Base-by-base conservation (phyloP, 2,329 filamentous ascomycete species). In the Neofusicoccum umdonicola region DNA sequence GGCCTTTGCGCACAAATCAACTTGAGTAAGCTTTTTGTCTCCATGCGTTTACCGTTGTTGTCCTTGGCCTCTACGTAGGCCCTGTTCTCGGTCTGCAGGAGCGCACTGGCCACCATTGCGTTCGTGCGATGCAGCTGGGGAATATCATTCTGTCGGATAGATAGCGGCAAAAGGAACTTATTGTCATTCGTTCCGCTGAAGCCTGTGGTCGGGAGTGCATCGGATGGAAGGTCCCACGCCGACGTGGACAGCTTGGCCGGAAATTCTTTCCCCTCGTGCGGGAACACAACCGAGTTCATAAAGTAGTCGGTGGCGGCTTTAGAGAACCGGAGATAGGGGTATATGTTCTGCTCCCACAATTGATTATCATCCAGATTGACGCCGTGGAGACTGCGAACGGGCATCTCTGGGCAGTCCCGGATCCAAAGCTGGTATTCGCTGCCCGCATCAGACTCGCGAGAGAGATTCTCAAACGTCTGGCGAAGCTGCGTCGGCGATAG, bases 111-210 rank as follows among this genome's bases (percentile, higher is more conserved):
- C 0, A 92, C 89, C 4, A 87, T 71, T 0, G 89, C 89, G 68
- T 91, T 91, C 0, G 89, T 93, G 58, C 90, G 86, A 1, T 76
- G 76, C 42, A 90, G 85, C 0, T 77, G 74, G 0, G 74, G 69
- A 0, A 88, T 77, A 39, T 91, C 85, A 0, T 84, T 74, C 35
- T 90, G 87, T 0, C 76, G 69, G 0, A 91, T 80, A 0, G 69
- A 76, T 0, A 88, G 69, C 0, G 89, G 88, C 0, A 92, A 77
- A 0, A 88, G 70, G n/a, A 81, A 77, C 11, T 81, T 74, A 0
- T 84, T 86, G 67, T 92, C 89, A 27, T 87, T 88, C 0, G 89
- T 92, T 0, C 89, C 89, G 63, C 87, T 90, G 69, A 92, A 92
- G 0, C 89, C 90, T 0, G 86, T 88, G 0, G 83, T 87, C 5